Evolutionary conservation across 139 green algal species (phyloP).

Genomic region (Coccomyxa sp.): DNA sequence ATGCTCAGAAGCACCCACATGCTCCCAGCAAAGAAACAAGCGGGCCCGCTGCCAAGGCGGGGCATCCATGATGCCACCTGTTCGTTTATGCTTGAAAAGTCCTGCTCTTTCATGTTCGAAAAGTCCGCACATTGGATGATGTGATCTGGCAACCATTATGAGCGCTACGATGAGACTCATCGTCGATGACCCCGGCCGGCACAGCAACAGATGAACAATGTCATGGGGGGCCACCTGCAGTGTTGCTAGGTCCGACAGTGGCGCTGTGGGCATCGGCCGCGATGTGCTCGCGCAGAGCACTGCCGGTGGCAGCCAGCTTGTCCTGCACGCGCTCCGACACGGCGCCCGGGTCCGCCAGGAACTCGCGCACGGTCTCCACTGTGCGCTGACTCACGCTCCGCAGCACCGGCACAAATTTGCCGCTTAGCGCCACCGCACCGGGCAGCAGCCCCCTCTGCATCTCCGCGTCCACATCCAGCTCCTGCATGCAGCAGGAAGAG

Average conservation of each 20-base stretch:
- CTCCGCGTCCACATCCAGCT: conserved; percentile 85
- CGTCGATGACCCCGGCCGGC: no score
- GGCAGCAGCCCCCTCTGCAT: conserved; percentile 67
- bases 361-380: background rate
- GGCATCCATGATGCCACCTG: no score
- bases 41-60: no score
- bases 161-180: no score
- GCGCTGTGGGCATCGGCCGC: background rate
- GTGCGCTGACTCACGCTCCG: background rate
- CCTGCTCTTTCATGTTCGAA: background rate
- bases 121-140: background rate
- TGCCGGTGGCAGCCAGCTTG: background rate
- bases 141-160: background rate
- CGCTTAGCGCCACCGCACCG: conserved; percentile 38
- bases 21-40: no score
- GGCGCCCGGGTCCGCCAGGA: background rate
- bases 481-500: conserved; percentile 24
- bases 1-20: no score
- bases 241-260: background rate
- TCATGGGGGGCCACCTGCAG: background rate
- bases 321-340: background rate
- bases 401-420: conserved; percentile 46
- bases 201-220: no score
- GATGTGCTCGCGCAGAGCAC: background rate
- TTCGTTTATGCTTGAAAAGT: no score